Base-by-base conservation (phyloP, 805 yeast species). In the Saccharomycopsis lassenensis region DNA sequence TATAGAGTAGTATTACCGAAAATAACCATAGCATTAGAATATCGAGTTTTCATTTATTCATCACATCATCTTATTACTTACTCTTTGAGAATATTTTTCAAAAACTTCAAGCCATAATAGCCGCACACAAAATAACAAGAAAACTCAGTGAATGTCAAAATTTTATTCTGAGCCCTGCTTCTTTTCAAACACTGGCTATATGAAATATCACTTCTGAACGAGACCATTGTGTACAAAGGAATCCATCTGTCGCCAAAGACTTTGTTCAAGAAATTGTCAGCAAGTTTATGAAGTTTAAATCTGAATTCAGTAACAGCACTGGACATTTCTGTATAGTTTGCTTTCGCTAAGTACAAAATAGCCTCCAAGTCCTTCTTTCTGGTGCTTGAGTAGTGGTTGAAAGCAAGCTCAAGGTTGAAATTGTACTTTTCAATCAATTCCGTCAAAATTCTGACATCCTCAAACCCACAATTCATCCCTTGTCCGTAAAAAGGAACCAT, bases 401-500 rank as follows among this genome's bases (percentile, higher is more conserved):
- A 78, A 0, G 84, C 77, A 7, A 42, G 44, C 1, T 50, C 50
- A 20, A 75, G 60, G 39, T 70, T 59, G 15, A 54, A 59, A 2
- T 56, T 40, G 32, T 50, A 25, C 37, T 54, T 46, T 22, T 66
- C 67, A 31, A 68, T 30, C 18, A 77, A 51, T 29, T 69, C 65
- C 59, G 80, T 59, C 35, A 87, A 58, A 1, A 77, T 72, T 39
- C 75, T 62, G 16, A 87, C 87, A 48, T 89, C 96, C 56, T 87
- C 96, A 54, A 87, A 80, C 1, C 96, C 96, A 52, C 94, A 83
- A 55, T 87, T 87, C 89, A 87, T 80, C 4, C 96, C 96, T 55
- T 87, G 96, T 7, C 96, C 96, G 52, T 86, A 87, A 55, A 87
- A 87, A n/a, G 96, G 96, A 4, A 87, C 96, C 95, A 86, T 87